These are phyloP conservation scores for Phyllachora maydis DNA, from an alignment of 2,329 filamentous ascomycete species.

Conservation along the genomic window DNA sequence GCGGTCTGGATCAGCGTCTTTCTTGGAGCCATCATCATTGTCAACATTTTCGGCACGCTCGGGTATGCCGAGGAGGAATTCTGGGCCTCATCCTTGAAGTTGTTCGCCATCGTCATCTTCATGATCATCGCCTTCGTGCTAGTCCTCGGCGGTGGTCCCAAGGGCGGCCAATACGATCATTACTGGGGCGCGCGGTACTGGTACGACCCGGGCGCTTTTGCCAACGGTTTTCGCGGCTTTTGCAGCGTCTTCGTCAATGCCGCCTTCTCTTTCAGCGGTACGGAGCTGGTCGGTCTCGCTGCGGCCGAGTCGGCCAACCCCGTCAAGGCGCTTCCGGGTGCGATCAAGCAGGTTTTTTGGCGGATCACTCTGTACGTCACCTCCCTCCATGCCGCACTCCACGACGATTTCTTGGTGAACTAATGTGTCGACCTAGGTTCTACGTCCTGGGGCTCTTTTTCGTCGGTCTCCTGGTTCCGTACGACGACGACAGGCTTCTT, in stretches of 20 bases:
- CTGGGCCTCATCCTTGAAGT: conserved; percentile 30
- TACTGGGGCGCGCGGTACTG: conserved; percentile 21
- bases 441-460: conserved; percentile 27
- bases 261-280: conserved; percentile 47
- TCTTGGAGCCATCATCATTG: conserved; percentile 21
- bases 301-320: conserved; percentile 49
- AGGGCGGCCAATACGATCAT: conserved; percentile 15
- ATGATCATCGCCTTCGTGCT: conserved; percentile 39
- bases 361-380: conserved; percentile 20
- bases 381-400: conserved; percentile 4
- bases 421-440: conserved; percentile 8
- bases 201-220: conserved; percentile 29
- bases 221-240: conserved; percentile 50
- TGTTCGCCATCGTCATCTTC: conserved; percentile 35
- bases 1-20: conserved; percentile 32
- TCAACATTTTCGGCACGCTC: conserved; percentile 34
- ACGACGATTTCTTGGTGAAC: not conserved
- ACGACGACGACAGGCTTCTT: conserved; percentile 21
- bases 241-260: conserved; percentile 50
- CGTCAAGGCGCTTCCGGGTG: conserved; percentile 50
- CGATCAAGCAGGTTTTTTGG: conserved; percentile 54
- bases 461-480: conserved; percentile 22
- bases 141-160: conserved; percentile 34
- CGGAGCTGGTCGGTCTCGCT: conserved; percentile 48
- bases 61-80: conserved; percentile 36